A percentile compares a stretch with the other conserved stretches of the same genome.
Evolutionary conservation across 306 rosid species (phyloP).

Genomic region (Pachyrhizus erosus): DNA sequence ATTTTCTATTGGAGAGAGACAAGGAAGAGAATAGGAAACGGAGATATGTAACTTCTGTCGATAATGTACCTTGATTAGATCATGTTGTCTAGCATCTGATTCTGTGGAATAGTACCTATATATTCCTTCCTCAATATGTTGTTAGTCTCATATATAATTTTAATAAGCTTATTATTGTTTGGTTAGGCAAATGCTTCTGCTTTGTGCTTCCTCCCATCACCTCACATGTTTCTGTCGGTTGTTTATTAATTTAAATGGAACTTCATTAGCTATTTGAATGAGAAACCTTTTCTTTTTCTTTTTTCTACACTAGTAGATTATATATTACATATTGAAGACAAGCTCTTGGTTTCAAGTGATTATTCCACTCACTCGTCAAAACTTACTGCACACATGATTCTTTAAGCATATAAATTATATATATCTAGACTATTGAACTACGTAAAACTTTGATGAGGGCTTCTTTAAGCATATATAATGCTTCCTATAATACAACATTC

Average conservation of each 20-base stretch:
- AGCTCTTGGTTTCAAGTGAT: conserved; percentile 22
- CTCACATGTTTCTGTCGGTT: conserved; percentile 59
- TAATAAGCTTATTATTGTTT: conserved; percentile 14
- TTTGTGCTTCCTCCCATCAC: conserved; percentile 52
- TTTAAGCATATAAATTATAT: neutral
- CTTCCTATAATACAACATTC: conserved; percentile 25
- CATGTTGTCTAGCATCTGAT: conserved; percentile 55
- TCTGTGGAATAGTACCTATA: conserved; percentile 46
- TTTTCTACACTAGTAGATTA: conserved; percentile 4
- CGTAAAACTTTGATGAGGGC: conserved; percentile 3
- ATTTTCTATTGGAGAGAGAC: neutral
- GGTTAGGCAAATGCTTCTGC: conserved; percentile 48
- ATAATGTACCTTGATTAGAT: conserved; percentile 47
- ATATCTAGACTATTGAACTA: conserved; percentile 28
- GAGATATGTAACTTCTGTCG: conserved; percentile 1
- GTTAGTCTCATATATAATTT: conserved; percentile 9
- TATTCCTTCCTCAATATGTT: conserved; percentile 46
- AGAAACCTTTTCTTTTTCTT: neutral
- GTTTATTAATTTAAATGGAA: conserved; percentile 32
- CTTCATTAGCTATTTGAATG: conserved; percentile 38
- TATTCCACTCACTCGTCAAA: neutral
- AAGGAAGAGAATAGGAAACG: neutral
- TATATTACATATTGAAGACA: conserved; percentile 6
- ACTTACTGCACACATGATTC: conserved; percentile 30
- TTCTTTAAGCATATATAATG: conserved; percentile 19